These are phyloP conservation scores for Artomyces pyxidatus DNA, from an alignment of 768 basidiomycete genomes.

Conservation along the genomic window DNA sequence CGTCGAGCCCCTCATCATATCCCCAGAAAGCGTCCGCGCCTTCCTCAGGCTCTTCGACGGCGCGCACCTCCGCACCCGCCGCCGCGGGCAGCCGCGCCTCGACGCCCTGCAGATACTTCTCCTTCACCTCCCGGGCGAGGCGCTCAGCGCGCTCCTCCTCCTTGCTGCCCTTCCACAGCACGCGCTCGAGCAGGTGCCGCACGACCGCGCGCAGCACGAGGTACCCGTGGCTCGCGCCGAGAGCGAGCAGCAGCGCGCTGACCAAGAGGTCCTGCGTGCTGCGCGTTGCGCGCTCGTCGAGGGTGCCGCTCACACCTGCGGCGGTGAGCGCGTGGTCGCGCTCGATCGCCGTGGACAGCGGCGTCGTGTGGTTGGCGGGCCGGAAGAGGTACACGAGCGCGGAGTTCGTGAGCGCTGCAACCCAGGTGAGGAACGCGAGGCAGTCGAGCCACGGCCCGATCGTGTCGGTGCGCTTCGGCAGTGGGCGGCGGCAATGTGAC, in stretches of 20 bases:
- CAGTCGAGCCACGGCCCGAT: slow-evolving; percentile 94
- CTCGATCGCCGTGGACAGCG: slow-evolving; percentile 20
- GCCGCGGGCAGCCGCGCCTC: slow-evolving; percentile 18
- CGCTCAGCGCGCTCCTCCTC: slow-evolving; percentile 54
- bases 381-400: slow-evolving; percentile 89
- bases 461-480: slow-evolving; percentile 81
- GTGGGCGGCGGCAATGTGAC: slow-evolving; percentile 73
- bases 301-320: slow-evolving; percentile 5
- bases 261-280: slow-evolving; percentile 19
- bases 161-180: slow-evolving; percentile 68
- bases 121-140: slow-evolving; percentile 47
- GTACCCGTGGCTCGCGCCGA: slow-evolving; percentile 85
- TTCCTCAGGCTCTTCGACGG: slow-evolving; percentile 11
- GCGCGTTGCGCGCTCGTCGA: background rate
- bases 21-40: slow-evolving; percentile 45
- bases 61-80: slow-evolving; percentile 15
- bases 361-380: slow-evolving; percentile 28
- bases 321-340: slow-evolving; percentile 12
- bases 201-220: slow-evolving; percentile 55
- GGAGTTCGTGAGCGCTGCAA: slow-evolving; percentile 80
- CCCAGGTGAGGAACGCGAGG: slow-evolving; percentile 83
- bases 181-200: slow-evolving; percentile 60
- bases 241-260: slow-evolving; percentile 42
- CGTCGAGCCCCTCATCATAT: slow-evolving; percentile 65
- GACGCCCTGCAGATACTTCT: slow-evolving; percentile 30